Conservation (phyloP, 75 land plant species). For the Azolla pinnata region DNA sequence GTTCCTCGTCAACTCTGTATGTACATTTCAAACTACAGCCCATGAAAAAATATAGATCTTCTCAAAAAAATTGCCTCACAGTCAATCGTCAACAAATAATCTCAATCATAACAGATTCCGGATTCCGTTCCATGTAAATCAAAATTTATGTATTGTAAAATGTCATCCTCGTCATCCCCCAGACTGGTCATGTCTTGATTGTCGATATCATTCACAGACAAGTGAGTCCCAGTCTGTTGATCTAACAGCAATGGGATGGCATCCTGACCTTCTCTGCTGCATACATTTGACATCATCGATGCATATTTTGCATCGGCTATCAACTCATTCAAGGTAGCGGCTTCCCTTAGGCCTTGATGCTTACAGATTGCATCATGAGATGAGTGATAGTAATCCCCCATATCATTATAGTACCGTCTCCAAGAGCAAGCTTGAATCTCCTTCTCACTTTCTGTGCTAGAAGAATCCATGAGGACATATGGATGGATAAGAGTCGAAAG, state of each 20-base stretch:
- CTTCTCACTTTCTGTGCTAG: too few relatives aligned
- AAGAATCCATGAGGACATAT: too few relatives aligned
- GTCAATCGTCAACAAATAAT: too few relatives aligned
- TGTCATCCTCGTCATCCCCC: background rate
- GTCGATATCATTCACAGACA: background rate
- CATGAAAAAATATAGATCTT: too few relatives aligned
- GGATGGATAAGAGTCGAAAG: too few relatives aligned
- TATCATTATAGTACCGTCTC: too few relatives aligned
- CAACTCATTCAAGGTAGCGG: background rate
- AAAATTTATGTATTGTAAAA: slow-evolving; percentile 1
- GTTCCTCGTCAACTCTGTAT: too few relatives aligned
- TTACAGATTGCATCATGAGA: too few relatives aligned
- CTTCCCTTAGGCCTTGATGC: background rate
- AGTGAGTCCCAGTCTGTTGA: background rate
- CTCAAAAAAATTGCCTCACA: too few relatives aligned
- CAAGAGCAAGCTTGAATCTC: too few relatives aligned
- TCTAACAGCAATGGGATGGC: background rate
- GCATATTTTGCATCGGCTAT: background rate
- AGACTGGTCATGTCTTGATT: background rate
- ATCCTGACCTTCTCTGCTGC: background rate
- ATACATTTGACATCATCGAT: background rate
- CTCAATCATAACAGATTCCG: slow-evolving; percentile 1
- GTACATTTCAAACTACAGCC: too few relatives aligned
- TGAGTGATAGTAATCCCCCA: too few relatives aligned
- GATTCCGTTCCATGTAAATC: background rate